Percentiles rank a stretch among this genome's conserved stretches.
Conservation (phyloP, 1,139 yeast genomes). For the Suhomyces yuchorum region DNA sequence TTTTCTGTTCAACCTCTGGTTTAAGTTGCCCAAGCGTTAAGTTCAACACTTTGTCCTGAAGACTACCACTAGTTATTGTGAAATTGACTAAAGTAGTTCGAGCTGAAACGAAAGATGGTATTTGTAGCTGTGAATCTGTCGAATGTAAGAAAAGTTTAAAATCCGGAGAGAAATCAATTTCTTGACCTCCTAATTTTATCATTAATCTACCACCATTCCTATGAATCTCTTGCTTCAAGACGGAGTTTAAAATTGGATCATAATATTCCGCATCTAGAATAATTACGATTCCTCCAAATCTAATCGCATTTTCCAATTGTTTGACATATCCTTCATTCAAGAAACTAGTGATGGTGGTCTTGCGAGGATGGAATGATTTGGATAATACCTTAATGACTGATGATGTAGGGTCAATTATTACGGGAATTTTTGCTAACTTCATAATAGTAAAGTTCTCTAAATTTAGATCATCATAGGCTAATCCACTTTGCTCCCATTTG, state of each 20-base stretch:
- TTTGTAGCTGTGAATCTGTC: constrained; percentile 50
- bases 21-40: constrained; percentile 54
- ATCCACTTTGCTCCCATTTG: constrained; percentile 55
- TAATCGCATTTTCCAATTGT: constrained; percentile 74
- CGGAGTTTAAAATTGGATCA: constrained; percentile 70
- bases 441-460: constrained; percentile 66
- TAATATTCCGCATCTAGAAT: constrained; percentile 78
- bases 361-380: constrained; percentile 33
- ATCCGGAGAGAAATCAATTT: constrained; percentile 65
- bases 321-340: constrained; percentile 67
- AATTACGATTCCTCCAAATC: constrained; percentile 78
- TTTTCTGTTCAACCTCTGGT: constrained; percentile 68
- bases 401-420: constrained; percentile 75
- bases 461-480: constrained; percentile 59
- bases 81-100: constrained; percentile 70
- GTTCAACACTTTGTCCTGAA: constrained; percentile 66
- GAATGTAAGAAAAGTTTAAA: constrained; percentile 67
- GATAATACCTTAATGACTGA: constrained; percentile 45
- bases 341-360: constrained; percentile 65
- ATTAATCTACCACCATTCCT: constrained; percentile 72
- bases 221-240: constrained; percentile 62
- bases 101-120: constrained; percentile 60
- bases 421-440: constrained; percentile 45
- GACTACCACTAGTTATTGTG: constrained; percentile 65
- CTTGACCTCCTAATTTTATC: constrained; percentile 61